Conservation (phyloP, 2,329 filamentous ascomycete genomes). For the Mariannaea sp. region DNA sequence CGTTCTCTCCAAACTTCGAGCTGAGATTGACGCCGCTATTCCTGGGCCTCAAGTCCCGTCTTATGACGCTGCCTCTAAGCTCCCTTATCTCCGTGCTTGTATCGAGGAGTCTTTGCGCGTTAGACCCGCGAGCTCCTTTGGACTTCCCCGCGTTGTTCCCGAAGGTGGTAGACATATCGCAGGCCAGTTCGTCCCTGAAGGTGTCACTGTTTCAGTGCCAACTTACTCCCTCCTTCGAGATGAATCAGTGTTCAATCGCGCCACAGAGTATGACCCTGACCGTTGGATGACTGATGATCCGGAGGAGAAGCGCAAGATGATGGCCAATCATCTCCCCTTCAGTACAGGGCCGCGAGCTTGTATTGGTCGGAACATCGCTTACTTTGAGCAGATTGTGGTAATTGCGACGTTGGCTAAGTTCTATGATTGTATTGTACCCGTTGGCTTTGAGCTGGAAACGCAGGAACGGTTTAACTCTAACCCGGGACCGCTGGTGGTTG, state of each 20-base stretch:
- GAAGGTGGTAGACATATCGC: conserved; percentile 10
- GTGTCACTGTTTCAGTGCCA: conserved; percentile 13
- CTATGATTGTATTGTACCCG: not conserved
- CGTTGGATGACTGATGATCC: conserved; percentile 10
- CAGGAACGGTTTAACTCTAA: conserved; percentile 14
- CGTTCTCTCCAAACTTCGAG: conserved; percentile 1
- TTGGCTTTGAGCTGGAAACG: not conserved
- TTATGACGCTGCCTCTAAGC: not conserved
- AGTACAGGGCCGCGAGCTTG: conserved; percentile 14
- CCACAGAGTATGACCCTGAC: not conserved
- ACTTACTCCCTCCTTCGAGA: conserved; percentile 13
- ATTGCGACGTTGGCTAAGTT: not conserved
- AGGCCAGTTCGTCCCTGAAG: conserved; percentile 5
- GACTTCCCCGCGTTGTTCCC: conserved; percentile 8
- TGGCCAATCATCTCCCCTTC: conserved; percentile 5
- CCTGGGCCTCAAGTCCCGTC: not conserved
- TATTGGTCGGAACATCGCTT: conserved; percentile 18
- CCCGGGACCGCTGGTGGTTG: no score
- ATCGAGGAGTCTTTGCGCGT: conserved; percentile 15
- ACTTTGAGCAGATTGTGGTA: conserved; percentile 12
- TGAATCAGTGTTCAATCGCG: not conserved
- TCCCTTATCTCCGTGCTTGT: conserved; percentile 8
- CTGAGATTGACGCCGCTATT: conserved; percentile 7
- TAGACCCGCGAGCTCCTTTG: conserved; percentile 14
- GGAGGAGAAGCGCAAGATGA: conserved; percentile 1